Percentiles rank a stretch among this genome's conserved stretches.
phyloP scores from a whole-genome alignment of 768 basidiomycete genomes.

The Gyrodon lividus region DNA sequence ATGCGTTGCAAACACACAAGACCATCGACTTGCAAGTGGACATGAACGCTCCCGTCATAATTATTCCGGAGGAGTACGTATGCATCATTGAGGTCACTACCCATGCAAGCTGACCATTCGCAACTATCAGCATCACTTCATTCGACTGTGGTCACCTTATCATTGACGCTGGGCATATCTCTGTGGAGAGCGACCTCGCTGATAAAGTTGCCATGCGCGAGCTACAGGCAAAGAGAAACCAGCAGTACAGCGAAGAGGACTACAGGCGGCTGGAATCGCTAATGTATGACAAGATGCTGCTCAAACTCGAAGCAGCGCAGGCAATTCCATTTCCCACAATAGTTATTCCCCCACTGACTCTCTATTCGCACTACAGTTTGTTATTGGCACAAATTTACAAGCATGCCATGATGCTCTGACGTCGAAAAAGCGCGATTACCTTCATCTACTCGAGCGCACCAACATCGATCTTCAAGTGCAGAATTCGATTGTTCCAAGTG shows the following conservation, averaged over 20 bases:
- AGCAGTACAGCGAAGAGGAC: constrained; percentile 85
- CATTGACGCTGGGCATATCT: constrained; percentile 94
- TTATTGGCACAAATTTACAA: constrained; percentile 82
- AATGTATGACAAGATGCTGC: constrained; percentile 91
- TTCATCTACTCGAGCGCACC: constrained; percentile 91
- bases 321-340: constrained; percentile 38
- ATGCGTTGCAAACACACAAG: constrained; percentile 90
- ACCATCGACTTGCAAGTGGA: constrained; percentile 96
- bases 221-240: constrained; percentile 79
- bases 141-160: constrained; percentile 82
- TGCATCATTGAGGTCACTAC: constrained; percentile 14
- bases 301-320: constrained; percentile 88
- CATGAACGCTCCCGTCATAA: constrained; percentile 94
- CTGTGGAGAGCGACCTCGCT: constrained; percentile 87
- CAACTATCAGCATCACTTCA: constrained; percentile 60
- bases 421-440: constrained; percentile 49
- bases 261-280: constrained; percentile 81
- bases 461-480: constrained; percentile 88
- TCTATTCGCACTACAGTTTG: constrained; percentile 54
- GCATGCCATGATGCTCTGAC: constrained; percentile 79
- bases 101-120: constrained; percentile 7
- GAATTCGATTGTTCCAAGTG: constrained; percentile 88
- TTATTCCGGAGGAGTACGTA: constrained; percentile 87
- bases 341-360: constrained; percentile 5
- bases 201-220: constrained; percentile 76